Evolutionary conservation across 768 basidiomycete species (phyloP), one percentile per base, ranked within the genome.

Genomic region (Auricularia cornea): DNA sequence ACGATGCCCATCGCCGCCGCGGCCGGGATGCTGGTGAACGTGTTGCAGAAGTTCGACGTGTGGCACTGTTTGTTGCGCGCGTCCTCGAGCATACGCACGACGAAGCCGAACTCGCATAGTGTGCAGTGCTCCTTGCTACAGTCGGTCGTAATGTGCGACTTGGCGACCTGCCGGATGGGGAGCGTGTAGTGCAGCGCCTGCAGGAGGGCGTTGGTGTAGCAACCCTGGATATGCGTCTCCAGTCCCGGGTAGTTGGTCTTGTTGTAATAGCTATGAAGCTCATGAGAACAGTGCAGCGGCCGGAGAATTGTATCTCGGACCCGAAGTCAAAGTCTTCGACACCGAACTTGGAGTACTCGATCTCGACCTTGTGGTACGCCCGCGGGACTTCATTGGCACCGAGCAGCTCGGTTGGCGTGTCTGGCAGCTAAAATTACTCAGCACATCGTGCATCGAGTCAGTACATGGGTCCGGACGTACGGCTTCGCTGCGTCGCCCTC

Each of bases 301-400:
- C 20, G 18, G 60, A 20, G 16, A 33, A 18, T n/a, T n/a, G n/a
- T 11, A 23, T 29, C 14, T 72, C 82, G 62, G 72, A 93, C 94
- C 83, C 96, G 70, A 99, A 99, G 74, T 99, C 97, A 70, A 99
- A 99, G 74, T 99, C 96, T 72, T 98, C 96, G 20, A 98, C 92
- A 3, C 96, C 96, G 70, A 99, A 99, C 70, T 95, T 96, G 41
- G 92, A 95, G 72, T 99, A 99, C 74, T 95, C 93, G 70, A 99
- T 99, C 75, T 98, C 95, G 18, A 97, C 94, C 69, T 88, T 89
- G 63, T 90, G 86, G 73, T 97, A 99, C 65, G 86, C 82, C 62
- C 82, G 83, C 1, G 95, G 92, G 59, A 94, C 83, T 31, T 84
- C 81, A 40, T 82, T 84, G 31, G 78, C 79, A 23, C 73, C 76